Evolutionary conservation across 768 basidiomycete species (phyloP).

Genomic region (Multifurca ochricompacta): DNA sequence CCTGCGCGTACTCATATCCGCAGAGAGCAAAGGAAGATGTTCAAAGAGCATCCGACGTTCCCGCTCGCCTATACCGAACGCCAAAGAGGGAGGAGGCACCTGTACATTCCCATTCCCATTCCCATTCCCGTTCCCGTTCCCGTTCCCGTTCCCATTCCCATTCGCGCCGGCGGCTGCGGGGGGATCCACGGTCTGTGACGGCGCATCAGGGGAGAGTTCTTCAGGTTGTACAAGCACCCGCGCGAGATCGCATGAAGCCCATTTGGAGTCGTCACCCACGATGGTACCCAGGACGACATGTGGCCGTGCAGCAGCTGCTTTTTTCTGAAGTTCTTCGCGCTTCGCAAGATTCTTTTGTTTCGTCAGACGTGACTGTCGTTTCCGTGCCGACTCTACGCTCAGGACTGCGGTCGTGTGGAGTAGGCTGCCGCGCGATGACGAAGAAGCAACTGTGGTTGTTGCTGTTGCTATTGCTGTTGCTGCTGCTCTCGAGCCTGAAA

Average conservation of each 20-base stretch:
- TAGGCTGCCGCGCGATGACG: conserved; percentile 25
- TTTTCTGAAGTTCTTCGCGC: conserved; percentile 35
- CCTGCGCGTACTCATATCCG: conserved; percentile 18
- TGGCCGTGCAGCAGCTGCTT: conserved; percentile 37
- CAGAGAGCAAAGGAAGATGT: conserved; percentile 50
- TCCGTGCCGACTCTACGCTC: conserved; percentile 27
- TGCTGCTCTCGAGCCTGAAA: conserved; percentile 32
- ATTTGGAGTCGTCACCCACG: conserved; percentile 55
- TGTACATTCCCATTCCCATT: conserved; percentile 37
- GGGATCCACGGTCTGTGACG: not conserved
- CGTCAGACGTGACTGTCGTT: conserved; percentile 31
- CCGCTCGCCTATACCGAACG: conserved; percentile 55
- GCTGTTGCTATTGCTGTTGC: no score
- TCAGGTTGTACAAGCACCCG: conserved; percentile 35
- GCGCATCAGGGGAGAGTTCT: conserved; percentile 8
- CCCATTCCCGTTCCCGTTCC: no score
- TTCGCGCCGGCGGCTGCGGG: conserved; percentile 24
- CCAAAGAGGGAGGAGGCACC: conserved; percentile 46
- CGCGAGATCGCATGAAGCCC: conserved; percentile 60
- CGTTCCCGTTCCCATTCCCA: no score
- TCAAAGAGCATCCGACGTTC: conserved; percentile 62
- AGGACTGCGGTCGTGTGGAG: conserved; percentile 44
- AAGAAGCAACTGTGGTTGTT: conserved; percentile 33
- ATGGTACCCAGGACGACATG: conserved; percentile 73
- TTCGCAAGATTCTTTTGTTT: conserved; percentile 40